A percentile compares a stretch with the other conserved stretches of the same genome.
Conservation (phyloP, 164 flowering plant species). For the Magnolia kwangsiensis region DNA sequence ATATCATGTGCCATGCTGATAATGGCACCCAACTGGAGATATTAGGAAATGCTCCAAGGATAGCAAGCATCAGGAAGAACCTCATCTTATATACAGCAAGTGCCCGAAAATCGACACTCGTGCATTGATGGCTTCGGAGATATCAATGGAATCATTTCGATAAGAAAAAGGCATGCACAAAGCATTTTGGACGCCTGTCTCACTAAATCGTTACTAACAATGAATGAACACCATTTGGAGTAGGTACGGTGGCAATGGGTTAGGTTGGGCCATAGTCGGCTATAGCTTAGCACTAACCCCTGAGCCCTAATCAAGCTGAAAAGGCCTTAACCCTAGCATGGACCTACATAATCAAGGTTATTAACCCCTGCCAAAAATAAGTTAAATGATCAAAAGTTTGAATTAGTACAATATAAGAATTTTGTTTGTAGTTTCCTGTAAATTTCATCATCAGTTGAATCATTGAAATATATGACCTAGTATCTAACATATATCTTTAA, state of each 20-base stretch:
- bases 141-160: not conserved
- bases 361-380: too few relatives aligned
- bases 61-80: not conserved
- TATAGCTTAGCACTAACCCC: too few relatives aligned
- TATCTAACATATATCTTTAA: too few relatives aligned
- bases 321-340: too few relatives aligned
- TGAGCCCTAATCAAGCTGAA: too few relatives aligned
- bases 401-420: too few relatives aligned
- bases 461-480: too few relatives aligned
- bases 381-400: too few relatives aligned
- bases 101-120: not conserved
- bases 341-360: too few relatives aligned
- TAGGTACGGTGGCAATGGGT: not conserved
- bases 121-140: not conserved
- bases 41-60: not conserved
- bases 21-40: not conserved
- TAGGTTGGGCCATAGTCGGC: not conserved
- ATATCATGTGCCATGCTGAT: not conserved
- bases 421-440: too few relatives aligned
- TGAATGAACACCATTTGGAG: not conserved
- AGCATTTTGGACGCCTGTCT: not conserved
- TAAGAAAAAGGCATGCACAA: not conserved
- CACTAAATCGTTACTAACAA: not conserved
- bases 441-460: too few relatives aligned
- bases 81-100: not conserved